Evolutionary conservation across 768 basidiomycete genomes (phyloP).

Genomic region (Mycena rebaudengoi): DNA sequence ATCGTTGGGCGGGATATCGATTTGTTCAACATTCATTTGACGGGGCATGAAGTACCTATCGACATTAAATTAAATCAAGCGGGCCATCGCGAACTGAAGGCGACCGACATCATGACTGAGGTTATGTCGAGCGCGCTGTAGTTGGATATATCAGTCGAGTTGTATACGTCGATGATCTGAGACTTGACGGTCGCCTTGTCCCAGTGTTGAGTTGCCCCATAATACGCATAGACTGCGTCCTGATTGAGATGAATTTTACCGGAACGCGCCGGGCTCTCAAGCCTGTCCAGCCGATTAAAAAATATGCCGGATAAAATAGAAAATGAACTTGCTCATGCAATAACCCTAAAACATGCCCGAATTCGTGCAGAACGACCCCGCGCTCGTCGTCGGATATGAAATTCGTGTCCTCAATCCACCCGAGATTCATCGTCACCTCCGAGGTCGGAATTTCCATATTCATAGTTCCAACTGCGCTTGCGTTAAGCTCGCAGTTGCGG

Average conservation of each 20-base stretch:
- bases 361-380: slow-evolving; percentile 36
- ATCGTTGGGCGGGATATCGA: slow-evolving; percentile 12
- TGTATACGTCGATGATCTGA: not conserved
- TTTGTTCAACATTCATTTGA: slow-evolving; percentile 13
- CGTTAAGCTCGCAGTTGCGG: not conserved
- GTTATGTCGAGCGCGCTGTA: slow-evolving; percentile 4
- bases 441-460: slow-evolving; percentile 1
- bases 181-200: not conserved
- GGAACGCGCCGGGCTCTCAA: slow-evolving; percentile 16
- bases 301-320: not conserved
- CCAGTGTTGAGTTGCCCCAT: not conserved
- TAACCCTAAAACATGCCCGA: slow-evolving; percentile 36
- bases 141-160: not conserved
- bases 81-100: not conserved
- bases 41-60: slow-evolving; percentile 27
- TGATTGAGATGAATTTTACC: not conserved
- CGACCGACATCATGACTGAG: slow-evolving; percentile 16
- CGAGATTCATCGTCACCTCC: slow-evolving; percentile 27
- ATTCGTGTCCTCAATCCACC: slow-evolving; percentile 18
- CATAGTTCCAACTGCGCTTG: slow-evolving; percentile 18
- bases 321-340: slow-evolving; percentile 31
- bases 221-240: not conserved
- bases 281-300: not conserved
- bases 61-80: not conserved
- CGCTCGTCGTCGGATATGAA: slow-evolving; percentile 15